These are phyloP conservation scores for Royoungia palumana DNA, from an alignment of 768 basidiomycete genomes.

Conservation along the genomic window DNA sequence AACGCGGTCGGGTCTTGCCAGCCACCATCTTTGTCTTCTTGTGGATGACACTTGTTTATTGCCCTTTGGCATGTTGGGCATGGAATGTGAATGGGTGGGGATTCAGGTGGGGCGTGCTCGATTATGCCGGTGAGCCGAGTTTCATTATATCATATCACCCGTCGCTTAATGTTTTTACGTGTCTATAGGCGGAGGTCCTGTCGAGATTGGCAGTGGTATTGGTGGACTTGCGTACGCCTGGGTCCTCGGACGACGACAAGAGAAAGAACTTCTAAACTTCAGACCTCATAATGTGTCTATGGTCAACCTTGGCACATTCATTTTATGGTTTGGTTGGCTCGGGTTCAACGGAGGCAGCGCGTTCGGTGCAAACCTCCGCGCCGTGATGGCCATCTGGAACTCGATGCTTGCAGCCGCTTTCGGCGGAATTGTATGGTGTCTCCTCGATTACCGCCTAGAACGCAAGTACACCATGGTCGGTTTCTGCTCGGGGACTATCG, in stretches of 20 bases:
- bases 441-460: slow-evolving; percentile 76
- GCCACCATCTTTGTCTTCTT: slow-evolving; percentile 77
- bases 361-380: slow-evolving; percentile 84
- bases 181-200: slow-evolving; percentile 71
- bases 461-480: slow-evolving; percentile 87
- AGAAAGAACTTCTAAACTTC: slow-evolving; percentile 72
- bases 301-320: slow-evolving; percentile 78
- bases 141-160: background rate
- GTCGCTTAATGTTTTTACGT: background rate
- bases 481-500: slow-evolving; percentile 85
- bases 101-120: slow-evolving; percentile 78
- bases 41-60: slow-evolving; percentile 88
- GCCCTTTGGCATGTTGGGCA: slow-evolving; percentile 82
- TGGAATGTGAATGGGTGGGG: slow-evolving; percentile 86
- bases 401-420: slow-evolving; percentile 83
- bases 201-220: slow-evolving; percentile 84
- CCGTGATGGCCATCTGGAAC: slow-evolving; percentile 83
- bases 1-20: slow-evolving; percentile 81
- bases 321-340: slow-evolving; percentile 86
- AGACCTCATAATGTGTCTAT: slow-evolving; percentile 85
- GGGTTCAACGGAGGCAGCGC: slow-evolving; percentile 93
- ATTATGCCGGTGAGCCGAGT: slow-evolving; percentile 70
- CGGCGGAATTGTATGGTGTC: slow-evolving; percentile 80
- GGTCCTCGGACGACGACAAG: slow-evolving; percentile 79
- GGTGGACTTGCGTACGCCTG: slow-evolving; percentile 83